Conservation (phyloP, 2,329 filamentous ascomycete species). For the Alternaria longipes region DNA sequence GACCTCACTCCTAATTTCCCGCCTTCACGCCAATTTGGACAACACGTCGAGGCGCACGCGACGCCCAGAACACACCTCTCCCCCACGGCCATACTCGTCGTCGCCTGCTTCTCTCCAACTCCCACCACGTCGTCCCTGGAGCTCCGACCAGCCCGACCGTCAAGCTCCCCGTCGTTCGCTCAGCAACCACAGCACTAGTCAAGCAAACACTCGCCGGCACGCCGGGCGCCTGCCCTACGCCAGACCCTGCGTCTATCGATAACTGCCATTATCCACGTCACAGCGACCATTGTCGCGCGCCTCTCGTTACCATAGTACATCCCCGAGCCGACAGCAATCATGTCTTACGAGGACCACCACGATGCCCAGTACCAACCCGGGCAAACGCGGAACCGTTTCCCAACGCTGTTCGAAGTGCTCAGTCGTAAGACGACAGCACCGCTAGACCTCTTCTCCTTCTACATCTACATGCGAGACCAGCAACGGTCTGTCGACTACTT, state of each 20-base stretch:
- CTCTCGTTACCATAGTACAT: conserved; percentile 18
- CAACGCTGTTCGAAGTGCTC: conserved; percentile 94
- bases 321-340: conserved; percentile 22
- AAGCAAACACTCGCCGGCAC: conserved; percentile 10
- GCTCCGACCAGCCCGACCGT: neutral
- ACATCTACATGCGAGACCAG: conserved; percentile 99
- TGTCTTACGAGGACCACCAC: conserved; percentile 27
- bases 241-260: conserved; percentile 33
- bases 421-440: conserved; percentile 93
- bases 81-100: neutral
- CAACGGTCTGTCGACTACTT: conserved; percentile 97
- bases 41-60: conserved; percentile 36
- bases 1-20: conserved; percentile 48
- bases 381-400: conserved; percentile 76
- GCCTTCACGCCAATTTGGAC: conserved; percentile 32
- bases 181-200: conserved; percentile 19
- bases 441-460: conserved; percentile 97
- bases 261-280: conserved; percentile 23
- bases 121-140: neutral
- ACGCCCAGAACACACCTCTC: conserved; percentile 22
- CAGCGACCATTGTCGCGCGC: conserved; percentile 31
- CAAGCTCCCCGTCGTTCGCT: conserved; percentile 25
- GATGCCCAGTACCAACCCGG: conserved; percentile 30
- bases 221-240: conserved; percentile 31
- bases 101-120: conserved; percentile 13